phyloP scores from a whole-genome alignment of 2,329 filamentous ascomycete species.

The Pestalotiopsis sp. region DNA sequence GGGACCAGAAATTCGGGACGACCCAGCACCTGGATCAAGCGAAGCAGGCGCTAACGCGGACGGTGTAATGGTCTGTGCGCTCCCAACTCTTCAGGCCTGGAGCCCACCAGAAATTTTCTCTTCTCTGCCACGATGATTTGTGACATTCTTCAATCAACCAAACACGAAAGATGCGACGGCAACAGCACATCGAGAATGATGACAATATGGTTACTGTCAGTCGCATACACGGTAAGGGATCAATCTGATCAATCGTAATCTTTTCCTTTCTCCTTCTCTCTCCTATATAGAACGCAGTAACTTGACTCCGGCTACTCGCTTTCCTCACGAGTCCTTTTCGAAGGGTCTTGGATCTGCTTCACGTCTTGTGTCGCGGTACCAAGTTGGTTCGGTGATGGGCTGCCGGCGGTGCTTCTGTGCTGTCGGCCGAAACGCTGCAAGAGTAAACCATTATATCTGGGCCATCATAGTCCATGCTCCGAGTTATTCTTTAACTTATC shows the following conservation, averaged over 20 bases:
- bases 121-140: too few relatives aligned
- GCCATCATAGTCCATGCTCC: constrained; percentile 58
- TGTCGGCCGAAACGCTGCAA: constrained; percentile 39
- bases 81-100: too few relatives aligned
- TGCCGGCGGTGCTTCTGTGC: constrained; percentile 22
- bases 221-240: not conserved
- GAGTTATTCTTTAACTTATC: constrained; percentile 30
- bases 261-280: not conserved
- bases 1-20: too few relatives aligned
- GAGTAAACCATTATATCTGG: constrained; percentile 36
- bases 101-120: too few relatives aligned
- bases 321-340: constrained; percentile 31
- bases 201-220: not conserved
- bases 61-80: too few relatives aligned
- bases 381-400: constrained; percentile 31
- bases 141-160: too few relatives aligned
- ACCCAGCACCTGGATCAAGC: too few relatives aligned
- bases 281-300: constrained; percentile 13
- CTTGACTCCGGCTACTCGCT: constrained; percentile 31
- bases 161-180: too few relatives aligned
- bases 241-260: not conserved
- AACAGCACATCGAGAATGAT: not conserved
- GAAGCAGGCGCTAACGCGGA: too few relatives aligned
- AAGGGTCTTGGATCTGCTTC: constrained; percentile 32
- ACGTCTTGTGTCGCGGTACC: constrained; percentile 36